Conservation (phyloP, 495 filamentous ascomycete species). For the Parathielavia hyrcaniae region DNA sequence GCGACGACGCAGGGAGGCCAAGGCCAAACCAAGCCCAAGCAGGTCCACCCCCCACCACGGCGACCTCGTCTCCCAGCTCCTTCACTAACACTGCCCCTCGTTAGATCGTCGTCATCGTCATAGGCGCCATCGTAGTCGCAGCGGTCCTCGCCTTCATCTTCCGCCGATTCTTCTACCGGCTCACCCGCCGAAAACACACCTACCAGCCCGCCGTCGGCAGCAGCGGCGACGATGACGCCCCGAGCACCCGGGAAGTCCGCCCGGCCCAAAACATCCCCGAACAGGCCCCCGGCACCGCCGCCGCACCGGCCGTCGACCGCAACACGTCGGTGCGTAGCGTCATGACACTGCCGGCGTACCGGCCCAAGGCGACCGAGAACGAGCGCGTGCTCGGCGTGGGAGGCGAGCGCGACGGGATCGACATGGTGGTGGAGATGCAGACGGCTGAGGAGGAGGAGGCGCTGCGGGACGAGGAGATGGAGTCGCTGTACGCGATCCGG, state of each 20-base stretch:
- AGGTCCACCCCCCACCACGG: neutral
- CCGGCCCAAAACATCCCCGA: constrained; percentile 20
- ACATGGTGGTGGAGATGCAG: constrained; percentile 74
- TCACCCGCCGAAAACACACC: constrained; percentile 30
- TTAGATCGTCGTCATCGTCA: constrained; percentile 24
- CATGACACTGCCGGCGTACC: constrained; percentile 84
- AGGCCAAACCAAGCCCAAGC: constrained; percentile 7
- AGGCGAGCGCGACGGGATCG: constrained; percentile 87
- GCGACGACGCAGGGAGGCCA: neutral
- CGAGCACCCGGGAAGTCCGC: constrained; percentile 23
- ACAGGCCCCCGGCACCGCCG: constrained; percentile 15
- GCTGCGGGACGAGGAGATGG: constrained; percentile 88
- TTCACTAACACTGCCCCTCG: neutral
- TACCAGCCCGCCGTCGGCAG: constrained; percentile 24
- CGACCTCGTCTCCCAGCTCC: constrained; percentile 8
- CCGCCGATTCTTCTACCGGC: constrained; percentile 46
- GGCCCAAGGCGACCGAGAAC: constrained; percentile 55
- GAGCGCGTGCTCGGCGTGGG: constrained; percentile 87
- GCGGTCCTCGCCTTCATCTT: constrained; percentile 18
- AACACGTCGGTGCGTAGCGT: constrained; percentile 84
- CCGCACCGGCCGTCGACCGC: constrained; percentile 51
- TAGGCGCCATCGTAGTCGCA: constrained; percentile 19
- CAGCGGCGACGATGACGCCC: constrained; percentile 23
- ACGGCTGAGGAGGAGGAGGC: constrained; percentile 59
- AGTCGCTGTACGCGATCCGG: constrained; percentile 83